Percentiles rank a stretch among this genome's conserved stretches.
phyloP scores from a whole-genome alignment of 352 stramenopile species.

The Aphanomyces euteiches region DNA sequence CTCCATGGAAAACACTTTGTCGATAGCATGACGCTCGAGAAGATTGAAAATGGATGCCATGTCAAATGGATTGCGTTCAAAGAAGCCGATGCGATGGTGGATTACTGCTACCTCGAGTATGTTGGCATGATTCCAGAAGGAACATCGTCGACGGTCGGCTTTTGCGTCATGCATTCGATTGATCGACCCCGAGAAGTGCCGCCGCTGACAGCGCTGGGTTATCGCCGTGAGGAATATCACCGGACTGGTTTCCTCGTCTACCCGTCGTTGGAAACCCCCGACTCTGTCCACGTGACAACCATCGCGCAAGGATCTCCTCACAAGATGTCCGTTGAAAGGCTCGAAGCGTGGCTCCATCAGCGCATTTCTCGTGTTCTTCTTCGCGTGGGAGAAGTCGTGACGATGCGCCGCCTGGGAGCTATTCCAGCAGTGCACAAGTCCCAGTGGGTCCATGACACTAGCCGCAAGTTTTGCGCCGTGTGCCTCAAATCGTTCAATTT shows the following conservation, averaged over 20 bases:
- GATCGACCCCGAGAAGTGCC: slow-evolving; percentile 55
- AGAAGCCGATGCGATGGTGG: slow-evolving; percentile 40
- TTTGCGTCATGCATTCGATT: slow-evolving; percentile 68
- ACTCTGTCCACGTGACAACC: slow-evolving; percentile 61
- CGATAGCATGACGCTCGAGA: slow-evolving; percentile 58
- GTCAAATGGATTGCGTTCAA: slow-evolving; percentile 77
- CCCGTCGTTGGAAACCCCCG: slow-evolving; percentile 44
- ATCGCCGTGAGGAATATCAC: slow-evolving; percentile 52
- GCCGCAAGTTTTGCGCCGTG: slow-evolving; percentile 56
- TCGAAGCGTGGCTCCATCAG: slow-evolving; percentile 37
- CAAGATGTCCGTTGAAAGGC: slow-evolving; percentile 44
- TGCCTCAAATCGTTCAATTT: slow-evolving; percentile 64
- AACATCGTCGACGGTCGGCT: slow-evolving; percentile 39
- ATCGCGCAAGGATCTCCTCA: slow-evolving; percentile 40
- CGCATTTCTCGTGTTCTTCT: slow-evolving; percentile 44
- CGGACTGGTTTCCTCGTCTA: slow-evolving; percentile 61
- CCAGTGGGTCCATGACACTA: slow-evolving; percentile 58
- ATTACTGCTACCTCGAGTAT: slow-evolving; percentile 82
- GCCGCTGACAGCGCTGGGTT: slow-evolving; percentile 49
- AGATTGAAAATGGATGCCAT: slow-evolving; percentile 32
- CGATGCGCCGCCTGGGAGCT: slow-evolving; percentile 53
- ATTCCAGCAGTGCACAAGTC: slow-evolving; percentile 48
- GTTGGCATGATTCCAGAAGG: slow-evolving; percentile 43
- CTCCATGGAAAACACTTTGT: slow-evolving; percentile 55
- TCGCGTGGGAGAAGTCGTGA: slow-evolving; percentile 50